Evolutionary conservation across 148 eudicot genomes (phyloP).

Genomic region (Cornus kousa): DNA sequence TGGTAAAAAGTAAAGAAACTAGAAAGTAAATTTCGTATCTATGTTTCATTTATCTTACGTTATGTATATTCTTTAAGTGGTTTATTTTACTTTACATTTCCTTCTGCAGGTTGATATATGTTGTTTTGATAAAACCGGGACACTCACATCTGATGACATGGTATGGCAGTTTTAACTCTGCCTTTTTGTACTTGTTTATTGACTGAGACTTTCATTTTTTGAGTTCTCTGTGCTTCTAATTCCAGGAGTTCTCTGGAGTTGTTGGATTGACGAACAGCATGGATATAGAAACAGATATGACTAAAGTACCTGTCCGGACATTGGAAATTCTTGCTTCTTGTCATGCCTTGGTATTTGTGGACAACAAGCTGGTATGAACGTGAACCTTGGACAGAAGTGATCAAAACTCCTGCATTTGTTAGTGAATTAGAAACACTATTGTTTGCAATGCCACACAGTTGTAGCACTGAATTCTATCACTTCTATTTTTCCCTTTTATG

Average conservation of each 20-base stretch:
- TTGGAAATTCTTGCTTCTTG: constrained; percentile 96
- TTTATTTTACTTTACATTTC: not conserved
- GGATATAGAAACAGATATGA: constrained; percentile 72
- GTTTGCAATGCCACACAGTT: not conserved
- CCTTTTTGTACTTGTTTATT: constrained; percentile 7
- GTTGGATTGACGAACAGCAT: constrained; percentile 75
- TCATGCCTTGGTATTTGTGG: constrained; percentile 95
- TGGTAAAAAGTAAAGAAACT: not conserved
- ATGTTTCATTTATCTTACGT: no score
- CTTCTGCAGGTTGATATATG: constrained; percentile 89
- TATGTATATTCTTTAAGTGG: no score
- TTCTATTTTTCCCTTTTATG: not conserved
- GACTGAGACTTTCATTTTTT: not conserved
- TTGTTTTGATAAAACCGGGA: constrained; percentile 98
- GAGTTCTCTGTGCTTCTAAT: constrained; percentile 9
- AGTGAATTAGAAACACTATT: not conserved
- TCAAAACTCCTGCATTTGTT: not conserved
- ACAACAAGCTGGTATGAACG: constrained; percentile 81
- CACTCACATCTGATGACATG: constrained; percentile 99
- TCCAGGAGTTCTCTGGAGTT: constrained; percentile 92
- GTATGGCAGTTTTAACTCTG: constrained; percentile 37
- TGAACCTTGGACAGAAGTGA: not conserved
- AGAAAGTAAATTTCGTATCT: not conserved
- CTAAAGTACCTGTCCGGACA: constrained; percentile 65
- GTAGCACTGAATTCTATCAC: not conserved